Evolutionary conservation across 805 yeast species (phyloP), one percentile per base, ranked within the genome.

Genomic region (Sugiyamaella lignohabitans): DNA sequence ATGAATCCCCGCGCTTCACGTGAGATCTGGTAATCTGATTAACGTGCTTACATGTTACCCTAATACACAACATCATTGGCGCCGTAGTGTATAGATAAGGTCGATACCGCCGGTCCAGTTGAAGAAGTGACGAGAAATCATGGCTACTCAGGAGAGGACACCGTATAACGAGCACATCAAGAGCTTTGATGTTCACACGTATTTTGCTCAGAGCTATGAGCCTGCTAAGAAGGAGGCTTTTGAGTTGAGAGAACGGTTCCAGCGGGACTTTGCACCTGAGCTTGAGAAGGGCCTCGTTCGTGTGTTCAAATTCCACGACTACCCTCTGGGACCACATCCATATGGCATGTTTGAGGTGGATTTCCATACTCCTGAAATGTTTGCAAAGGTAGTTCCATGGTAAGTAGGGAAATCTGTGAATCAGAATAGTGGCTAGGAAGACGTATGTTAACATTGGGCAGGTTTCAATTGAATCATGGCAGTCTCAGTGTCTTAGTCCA

Each of bases 301-400:
- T 46, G 67, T 75, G 3, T 67, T 69, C 59, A 68, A 68, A 48
- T 62, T 73, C 24, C 73, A 74, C 69, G 72, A 71, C 34, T 59
- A 61, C 38, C 73, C 78, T 21, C 57, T 78, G 23, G 84, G 84
- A 0, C 83, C 84, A 1, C 82, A 78, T 52, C 79, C 82, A 0
- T 62, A 72, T 24, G 71, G 68, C 34, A 78, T 78, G 82, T 78
- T 76, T 67, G 82, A 78, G 55, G 54, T 72, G 22, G 83, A 78
- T 59, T 73, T 75, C 48, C 62, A 66, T 27, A 70, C 63, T 5
- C 74, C 79, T 0, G 74, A 66, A 24, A 54, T 71, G 5, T 76
- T 76, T 51, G 59, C 66, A 1, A 65, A 64, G 29, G 49, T 77
- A 16, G 69, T 78, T 22, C 75, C 76, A 6, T 78, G 68, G 60